Base-by-base conservation (phyloP, 371 early-diverging fungal genomes). In the Paraphysoderma sedebokerense region DNA sequence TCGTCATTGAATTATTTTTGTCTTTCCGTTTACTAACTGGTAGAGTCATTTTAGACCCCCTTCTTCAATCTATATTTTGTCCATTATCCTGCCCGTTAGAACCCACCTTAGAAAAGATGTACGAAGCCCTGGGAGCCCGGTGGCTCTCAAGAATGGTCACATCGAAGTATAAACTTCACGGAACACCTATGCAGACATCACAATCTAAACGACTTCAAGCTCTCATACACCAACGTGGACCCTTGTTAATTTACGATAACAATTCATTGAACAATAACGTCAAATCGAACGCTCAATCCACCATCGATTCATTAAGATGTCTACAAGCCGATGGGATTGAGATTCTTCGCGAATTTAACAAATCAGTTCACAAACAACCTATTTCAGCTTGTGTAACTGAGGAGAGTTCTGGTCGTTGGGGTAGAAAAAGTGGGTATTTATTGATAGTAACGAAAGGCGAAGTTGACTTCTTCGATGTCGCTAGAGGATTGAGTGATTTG, bases 401-500 rank as follows among this genome's bases (percentile, higher is more conserved):
- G 1, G 13, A 23, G 19, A 15, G 1, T 5, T 5, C 46, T 26
- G 13, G 22, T 22, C 17, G 13, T 37, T 5, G 69, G 67, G 45
- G 59, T 58, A 22, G 65, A 55, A 28, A 67, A 67, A 8, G 17
- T 55, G 28, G 50, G 38, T n/a, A n/a, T n/a, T n/a, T n/a, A n/a
- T n/a, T n/a, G n/a, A n/a, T n/a, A n/a, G n/a, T n/a, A n/a, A n/a
- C n/a, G 20, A 51, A 51, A 12, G 55, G 63, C 2, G 77, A 79
- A 7, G 72, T 76, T 44, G 87, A 87, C 44, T 76, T 70, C 47
- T 85, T 86, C 56, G 91, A 90, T 56, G 72, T 88, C 44, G 82
- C 87, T 1, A 69, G 72, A 17, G 66, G 67, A 0, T 55, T 81
- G 5, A 69, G 76, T 0, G 38, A 42, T n/a, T 38, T 85, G 5